Evolutionary conservation across 768 basidiomycete species (phyloP), one percentile per base, ranked within the genome.

Genomic region (Suillus luteus): DNA sequence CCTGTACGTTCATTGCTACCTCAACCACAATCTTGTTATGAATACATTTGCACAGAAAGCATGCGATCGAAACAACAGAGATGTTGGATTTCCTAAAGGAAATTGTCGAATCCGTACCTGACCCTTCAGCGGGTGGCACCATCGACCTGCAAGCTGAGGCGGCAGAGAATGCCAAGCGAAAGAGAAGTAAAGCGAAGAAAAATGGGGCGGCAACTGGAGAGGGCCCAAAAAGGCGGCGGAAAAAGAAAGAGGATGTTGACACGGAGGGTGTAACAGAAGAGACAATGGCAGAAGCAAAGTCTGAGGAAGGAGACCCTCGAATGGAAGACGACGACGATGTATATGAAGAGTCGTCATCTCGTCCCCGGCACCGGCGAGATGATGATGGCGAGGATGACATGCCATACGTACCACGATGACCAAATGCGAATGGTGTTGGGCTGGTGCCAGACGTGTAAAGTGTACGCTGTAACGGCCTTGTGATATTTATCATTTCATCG

Each of bases 21-120:
- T 35, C 31, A 4, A 41, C 31, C 46, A 64, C 54, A n/a, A 51
- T 68, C 52, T 57, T 60, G 48, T 40, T 46, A 44, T 33, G 61
- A 33, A 48, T 41, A 11, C 10, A 14, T 59, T 48, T 33, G 7
- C 10, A 12, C 73, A 98, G 96, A 67, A 99, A 99, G 82, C 92
- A 95, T 69, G 93, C 95, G 0, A 88, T 98, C 10, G 90, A 92
- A 63, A 89, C 87, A 17, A 91, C 88, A 12, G 89, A 94, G 67
- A 92, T 88, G 81, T 87, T 98, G 58, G 96, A 98, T 75, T 99
- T 98, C 76, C 84, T 98, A 38, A 91, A 93, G 72, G 95, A 98
- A 72, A 87, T 97, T 60, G 95, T 96, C 27, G 87, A 91, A 71
- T 78, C 81, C 41, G 87, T 96, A 7, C 90, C 93, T 1, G 95